Percentiles rank a stretch among this genome's conserved stretches.
phyloP scores from a whole-genome alignment of 768 basidiomycete genomes.

The Leccinellum luteum region DNA sequence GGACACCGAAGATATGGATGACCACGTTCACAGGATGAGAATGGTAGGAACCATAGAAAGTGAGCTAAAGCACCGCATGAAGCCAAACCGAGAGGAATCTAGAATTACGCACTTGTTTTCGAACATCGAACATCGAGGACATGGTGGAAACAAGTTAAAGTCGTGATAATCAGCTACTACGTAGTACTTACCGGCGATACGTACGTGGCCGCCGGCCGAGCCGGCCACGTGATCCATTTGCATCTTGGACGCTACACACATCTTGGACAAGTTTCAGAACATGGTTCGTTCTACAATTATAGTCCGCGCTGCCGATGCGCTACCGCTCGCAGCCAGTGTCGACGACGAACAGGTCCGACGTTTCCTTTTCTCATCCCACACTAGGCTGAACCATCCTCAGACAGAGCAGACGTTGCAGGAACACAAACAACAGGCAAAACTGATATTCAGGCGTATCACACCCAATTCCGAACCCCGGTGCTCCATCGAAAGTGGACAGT shows the following conservation, averaged over 20 bases:
- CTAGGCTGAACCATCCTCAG: slow-evolving; percentile 39
- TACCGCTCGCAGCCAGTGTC: slow-evolving; percentile 92
- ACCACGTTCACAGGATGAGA: slow-evolving; percentile 75
- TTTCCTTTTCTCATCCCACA: background rate
- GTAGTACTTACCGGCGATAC: no score
- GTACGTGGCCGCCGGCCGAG: no score
- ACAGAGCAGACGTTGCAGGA: slow-evolving; percentile 93
- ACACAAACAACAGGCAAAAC: slow-evolving; percentile 97
- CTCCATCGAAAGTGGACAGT: slow-evolving; percentile 93
- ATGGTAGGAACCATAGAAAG: slow-evolving; percentile 94
- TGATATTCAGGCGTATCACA: slow-evolving; percentile 92
- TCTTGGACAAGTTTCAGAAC: slow-evolving; percentile 3
- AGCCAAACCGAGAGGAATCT: background rate
- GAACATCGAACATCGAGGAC: slow-evolving; percentile 57
- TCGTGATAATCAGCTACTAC: no score
- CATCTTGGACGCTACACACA: background rate
- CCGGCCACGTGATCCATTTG: no score
- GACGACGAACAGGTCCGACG: slow-evolving; percentile 88
- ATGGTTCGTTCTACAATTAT: slow-evolving; percentile 91
- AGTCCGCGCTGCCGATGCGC: slow-evolving; percentile 79
- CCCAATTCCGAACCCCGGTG: slow-evolving; percentile 94
- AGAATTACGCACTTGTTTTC: slow-evolving; percentile 56
- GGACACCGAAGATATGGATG: slow-evolving; percentile 86
- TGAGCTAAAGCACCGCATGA: slow-evolving; percentile 49
- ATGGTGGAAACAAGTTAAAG: slow-evolving; percentile 20